Conservation (phyloP, 306 rosid species). For the Sesbania bispinosa region DNA sequence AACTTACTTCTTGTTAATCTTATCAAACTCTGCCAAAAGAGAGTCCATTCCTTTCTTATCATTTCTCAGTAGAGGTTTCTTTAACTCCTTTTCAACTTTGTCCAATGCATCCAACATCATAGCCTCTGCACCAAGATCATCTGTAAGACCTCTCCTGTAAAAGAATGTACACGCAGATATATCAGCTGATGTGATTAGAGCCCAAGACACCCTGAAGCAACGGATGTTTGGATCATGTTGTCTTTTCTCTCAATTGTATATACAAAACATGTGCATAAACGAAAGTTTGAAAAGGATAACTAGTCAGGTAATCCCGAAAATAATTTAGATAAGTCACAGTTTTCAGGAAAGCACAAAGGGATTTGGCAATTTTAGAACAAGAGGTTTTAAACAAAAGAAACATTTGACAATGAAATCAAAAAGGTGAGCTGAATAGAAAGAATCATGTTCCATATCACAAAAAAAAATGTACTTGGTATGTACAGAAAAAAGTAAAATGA, state of each 20-base stretch:
- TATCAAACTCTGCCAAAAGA: constrained; percentile 83
- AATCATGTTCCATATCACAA: constrained; percentile 1
- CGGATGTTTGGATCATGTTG: neutral
- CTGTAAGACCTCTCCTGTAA: constrained; percentile 74
- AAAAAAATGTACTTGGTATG: neutral
- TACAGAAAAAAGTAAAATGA: neutral
- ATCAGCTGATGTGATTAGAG: neutral
- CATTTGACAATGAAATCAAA: neutral
- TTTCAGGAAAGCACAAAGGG: neutral
- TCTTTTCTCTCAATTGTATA: neutral
- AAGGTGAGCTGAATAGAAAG: neutral
- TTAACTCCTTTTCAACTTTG: constrained; percentile 77
- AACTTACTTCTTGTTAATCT: constrained; percentile 72
- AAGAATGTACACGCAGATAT: neutral
- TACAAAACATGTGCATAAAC: neutral
- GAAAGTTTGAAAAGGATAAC: neutral
- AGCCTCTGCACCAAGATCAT: constrained; percentile 83
- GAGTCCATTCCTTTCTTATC: constrained; percentile 89
- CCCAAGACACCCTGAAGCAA: neutral
- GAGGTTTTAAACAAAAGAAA: neutral
- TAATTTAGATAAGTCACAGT: neutral
- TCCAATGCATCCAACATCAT: constrained; percentile 88
- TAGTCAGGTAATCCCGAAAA: neutral
- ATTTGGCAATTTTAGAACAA: neutral
- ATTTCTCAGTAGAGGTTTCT: constrained; percentile 81